Conservation (phyloP, 2,329 filamentous ascomycete species). For the Alternaria arbusti region DNA sequence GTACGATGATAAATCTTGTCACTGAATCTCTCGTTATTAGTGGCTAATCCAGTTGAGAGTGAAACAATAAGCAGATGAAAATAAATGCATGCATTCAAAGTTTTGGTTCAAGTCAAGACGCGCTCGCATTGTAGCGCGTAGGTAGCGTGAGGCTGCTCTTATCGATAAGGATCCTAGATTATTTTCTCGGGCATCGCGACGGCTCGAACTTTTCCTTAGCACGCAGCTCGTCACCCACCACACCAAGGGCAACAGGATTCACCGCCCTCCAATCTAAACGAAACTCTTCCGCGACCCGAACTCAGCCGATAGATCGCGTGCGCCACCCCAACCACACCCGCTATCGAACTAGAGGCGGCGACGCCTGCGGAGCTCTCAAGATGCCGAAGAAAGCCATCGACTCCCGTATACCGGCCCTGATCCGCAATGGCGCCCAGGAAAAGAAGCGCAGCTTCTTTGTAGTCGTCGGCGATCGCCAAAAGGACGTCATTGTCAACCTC, state of each 20-base stretch:
- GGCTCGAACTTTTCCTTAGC: slow-evolving; percentile 9
- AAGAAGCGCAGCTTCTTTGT: slow-evolving; percentile 99
- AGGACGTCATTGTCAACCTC: slow-evolving; percentile 94
- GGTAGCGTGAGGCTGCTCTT: slow-evolving; percentile 2
- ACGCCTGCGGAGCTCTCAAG: slow-evolving; percentile 39
- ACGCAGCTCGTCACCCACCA: slow-evolving; percentile 5
- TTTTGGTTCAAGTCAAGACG: background rate
- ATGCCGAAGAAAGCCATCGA: slow-evolving; percentile 50
- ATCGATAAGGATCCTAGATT: slow-evolving; percentile 16
- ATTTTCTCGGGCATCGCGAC: slow-evolving; percentile 12
- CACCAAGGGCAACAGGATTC: background rate
- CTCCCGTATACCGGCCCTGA: slow-evolving; percentile 49
- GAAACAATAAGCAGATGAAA: background rate
- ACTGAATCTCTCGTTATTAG: background rate
- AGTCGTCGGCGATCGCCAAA: slow-evolving; percentile 89
- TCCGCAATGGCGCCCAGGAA: slow-evolving; percentile 61
- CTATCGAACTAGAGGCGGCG: slow-evolving; percentile 34
- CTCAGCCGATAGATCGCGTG: background rate
- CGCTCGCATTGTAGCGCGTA: background rate
- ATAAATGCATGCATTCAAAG: background rate
- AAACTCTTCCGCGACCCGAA: slow-evolving; percentile 5
- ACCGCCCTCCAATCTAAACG: background rate
- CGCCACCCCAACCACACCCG: background rate
- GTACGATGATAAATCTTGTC: background rate
- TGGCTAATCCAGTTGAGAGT: background rate